A percentile compares a stretch with the other conserved stretches of the same genome.
Conservation (phyloP, 805 yeast genomes). For the Metschnikowia proteae region DNA sequence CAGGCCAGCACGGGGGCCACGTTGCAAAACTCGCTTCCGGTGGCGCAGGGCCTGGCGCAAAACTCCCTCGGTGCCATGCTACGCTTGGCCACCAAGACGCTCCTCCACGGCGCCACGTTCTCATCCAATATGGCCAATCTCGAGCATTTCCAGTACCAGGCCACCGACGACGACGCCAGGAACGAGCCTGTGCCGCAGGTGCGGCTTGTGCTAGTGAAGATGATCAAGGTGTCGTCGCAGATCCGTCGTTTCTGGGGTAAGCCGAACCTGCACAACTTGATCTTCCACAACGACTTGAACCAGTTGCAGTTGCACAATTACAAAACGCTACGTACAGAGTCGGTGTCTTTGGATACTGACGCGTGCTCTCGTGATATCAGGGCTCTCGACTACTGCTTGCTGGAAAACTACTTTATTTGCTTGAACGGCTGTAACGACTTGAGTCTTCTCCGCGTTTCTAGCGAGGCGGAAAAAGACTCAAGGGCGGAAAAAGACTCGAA, state of each 20-base stretch:
- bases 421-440: slow-evolving; percentile 25
- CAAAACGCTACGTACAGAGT: slow-evolving; percentile 27
- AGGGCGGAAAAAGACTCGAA: too few relatives aligned
- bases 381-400: slow-evolving; percentile 24
- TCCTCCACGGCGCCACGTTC: slow-evolving; percentile 26
- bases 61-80: slow-evolving; percentile 28
- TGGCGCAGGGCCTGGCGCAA: slow-evolving; percentile 24
- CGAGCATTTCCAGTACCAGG: slow-evolving; percentile 29
- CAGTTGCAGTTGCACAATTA: slow-evolving; percentile 35
- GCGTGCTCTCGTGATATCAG: slow-evolving; percentile 27
- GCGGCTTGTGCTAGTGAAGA: slow-evolving; percentile 27
- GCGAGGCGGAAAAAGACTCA: neutral
- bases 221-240: slow-evolving; percentile 33
- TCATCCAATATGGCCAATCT: slow-evolving; percentile 28
- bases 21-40: slow-evolving; percentile 36
- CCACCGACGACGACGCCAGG: slow-evolving; percentile 30
- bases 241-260: slow-evolving; percentile 34
- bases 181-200: slow-evolving; percentile 26
- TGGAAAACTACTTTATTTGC: slow-evolving; percentile 27
- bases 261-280: slow-evolving; percentile 36
- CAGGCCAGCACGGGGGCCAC: slow-evolving; percentile 24
- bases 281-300: slow-evolving; percentile 25
- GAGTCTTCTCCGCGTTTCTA: slow-evolving; percentile 17
- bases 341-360: slow-evolving; percentile 24
- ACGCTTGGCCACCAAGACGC: slow-evolving; percentile 31